These are phyloP conservation scores for Candida railenensis DNA, from an alignment of 805 yeast genomes.

Conservation along the genomic window DNA sequence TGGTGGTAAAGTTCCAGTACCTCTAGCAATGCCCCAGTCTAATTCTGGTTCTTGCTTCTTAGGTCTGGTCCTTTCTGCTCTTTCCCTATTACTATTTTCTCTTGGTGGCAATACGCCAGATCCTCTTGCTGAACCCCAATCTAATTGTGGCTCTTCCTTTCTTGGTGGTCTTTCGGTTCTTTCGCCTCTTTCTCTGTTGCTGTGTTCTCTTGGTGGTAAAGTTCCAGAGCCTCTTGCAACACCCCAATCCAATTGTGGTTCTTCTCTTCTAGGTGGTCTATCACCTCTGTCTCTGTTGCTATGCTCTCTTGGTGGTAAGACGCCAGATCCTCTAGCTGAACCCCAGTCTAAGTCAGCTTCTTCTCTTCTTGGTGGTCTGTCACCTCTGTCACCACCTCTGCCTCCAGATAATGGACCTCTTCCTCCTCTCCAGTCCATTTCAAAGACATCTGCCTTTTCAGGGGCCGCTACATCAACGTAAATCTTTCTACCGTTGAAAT, in stretches of 20 bases:
- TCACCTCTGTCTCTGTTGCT: conserved; percentile 19
- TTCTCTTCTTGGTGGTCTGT: conserved; percentile 29
- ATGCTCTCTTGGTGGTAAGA: conserved; percentile 34
- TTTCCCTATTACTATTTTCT: conserved; percentile 16
- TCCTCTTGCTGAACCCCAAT: conserved; percentile 53
- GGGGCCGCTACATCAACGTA: conserved; percentile 62
- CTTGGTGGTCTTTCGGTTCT: conserved; percentile 26
- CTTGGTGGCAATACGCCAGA: conserved; percentile 19
- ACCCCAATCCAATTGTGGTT: conserved; percentile 63
- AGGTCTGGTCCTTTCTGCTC: conserved; percentile 21
- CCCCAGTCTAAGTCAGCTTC: conserved; percentile 50
- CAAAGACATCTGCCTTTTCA: conserved; percentile 43
- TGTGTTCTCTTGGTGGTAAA: conserved; percentile 36
- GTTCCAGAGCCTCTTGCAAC: conserved; percentile 40
- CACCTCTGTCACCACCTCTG: conserved; percentile 17
- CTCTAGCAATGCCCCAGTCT: conserved; percentile 43
- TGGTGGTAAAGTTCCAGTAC: conserved; percentile 30
- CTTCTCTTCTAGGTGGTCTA: conserved; percentile 42
- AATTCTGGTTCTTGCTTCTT: conserved; percentile 38
- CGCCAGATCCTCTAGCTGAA: conserved; percentile 33
- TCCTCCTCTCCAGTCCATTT: conserved; percentile 45
- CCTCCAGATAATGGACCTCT: conserved; percentile 23
- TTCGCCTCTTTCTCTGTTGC: conserved; percentile 7
- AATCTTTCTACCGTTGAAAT: conserved; percentile 49
- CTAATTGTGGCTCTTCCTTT: conserved; percentile 56